Percentiles rank a stretch among this genome's conserved stretches.
Conservation (phyloP, 176 grass and related monocot species). For the maize (Zea mays) region DNA sequence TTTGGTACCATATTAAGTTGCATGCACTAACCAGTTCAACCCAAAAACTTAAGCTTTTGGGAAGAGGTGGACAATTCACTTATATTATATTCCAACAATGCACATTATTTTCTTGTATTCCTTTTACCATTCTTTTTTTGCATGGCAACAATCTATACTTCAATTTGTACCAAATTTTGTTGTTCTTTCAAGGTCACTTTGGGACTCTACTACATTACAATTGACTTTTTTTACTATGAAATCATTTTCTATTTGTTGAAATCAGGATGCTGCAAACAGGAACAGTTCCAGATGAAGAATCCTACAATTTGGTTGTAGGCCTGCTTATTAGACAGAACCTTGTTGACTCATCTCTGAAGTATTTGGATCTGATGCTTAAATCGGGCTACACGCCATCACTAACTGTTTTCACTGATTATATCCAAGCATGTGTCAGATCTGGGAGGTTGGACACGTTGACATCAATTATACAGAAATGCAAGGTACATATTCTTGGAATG, state of each 20-base stretch:
- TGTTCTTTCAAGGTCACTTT: slow-evolving; percentile 33
- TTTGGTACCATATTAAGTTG: too few relatives aligned
- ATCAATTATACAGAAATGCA: slow-evolving; percentile 97
- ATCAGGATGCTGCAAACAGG: slow-evolving; percentile 95
- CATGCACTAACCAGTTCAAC: too few relatives aligned
- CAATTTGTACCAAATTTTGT: neutral
- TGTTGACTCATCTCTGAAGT: slow-evolving; percentile 73
- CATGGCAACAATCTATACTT: slow-evolving; percentile 1
- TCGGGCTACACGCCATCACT: slow-evolving; percentile 61
- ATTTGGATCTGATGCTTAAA: slow-evolving; percentile 84
- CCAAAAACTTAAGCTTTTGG: too few relatives aligned
- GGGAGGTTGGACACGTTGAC: slow-evolving; percentile 70
- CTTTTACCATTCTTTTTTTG: neutral
- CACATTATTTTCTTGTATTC: slow-evolving; percentile 7
- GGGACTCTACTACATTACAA: slow-evolving; percentile 5
- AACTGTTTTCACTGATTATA: slow-evolving; percentile 58
- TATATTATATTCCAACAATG: too few relatives aligned
- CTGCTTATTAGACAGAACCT: slow-evolving; percentile 62
- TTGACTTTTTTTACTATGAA: slow-evolving; percentile 34
- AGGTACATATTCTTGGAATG: slow-evolving; percentile 58
- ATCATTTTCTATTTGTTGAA: slow-evolving; percentile 63
- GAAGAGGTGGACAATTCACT: too few relatives aligned
- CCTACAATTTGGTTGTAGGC: slow-evolving; percentile 90
- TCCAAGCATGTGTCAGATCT: slow-evolving; percentile 62
- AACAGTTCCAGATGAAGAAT: slow-evolving; percentile 75